A percentile compares a stretch with the other conserved stretches of the same genome.
Evolutionary conservation across 73 alveolate species (phyloP).

Genomic region (Halteria grandinella): DNA sequence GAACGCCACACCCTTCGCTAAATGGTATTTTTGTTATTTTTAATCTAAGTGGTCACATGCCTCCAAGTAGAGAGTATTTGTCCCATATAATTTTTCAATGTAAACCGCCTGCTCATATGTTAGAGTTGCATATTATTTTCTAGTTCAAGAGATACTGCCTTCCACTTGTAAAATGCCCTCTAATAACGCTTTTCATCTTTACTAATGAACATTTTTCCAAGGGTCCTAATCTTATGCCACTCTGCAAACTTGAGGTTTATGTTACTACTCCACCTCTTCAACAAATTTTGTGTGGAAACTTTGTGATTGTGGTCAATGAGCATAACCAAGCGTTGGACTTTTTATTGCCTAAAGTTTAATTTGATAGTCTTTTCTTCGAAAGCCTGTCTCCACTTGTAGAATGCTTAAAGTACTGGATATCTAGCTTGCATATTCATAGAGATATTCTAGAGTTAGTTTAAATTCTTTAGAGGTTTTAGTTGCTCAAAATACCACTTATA

Average conservation of each 20-base stretch:
- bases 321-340: not conserved
- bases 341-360: not conserved
- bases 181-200: not conserved
- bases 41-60: slow-evolving; percentile 3
- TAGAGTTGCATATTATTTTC: slow-evolving; percentile 8
- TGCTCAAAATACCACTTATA: not conserved
- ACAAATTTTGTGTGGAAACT: not conserved
- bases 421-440: not conserved
- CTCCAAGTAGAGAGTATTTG: slow-evolving; percentile 6
- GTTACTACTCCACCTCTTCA: slow-evolving; percentile 14
- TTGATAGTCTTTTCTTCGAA: not conserved
- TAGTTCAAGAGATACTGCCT: not conserved
- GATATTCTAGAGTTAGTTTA: no score
- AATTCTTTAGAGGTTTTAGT: not conserved
- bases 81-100: slow-evolving; percentile 6
- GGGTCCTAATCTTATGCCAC: not conserved
- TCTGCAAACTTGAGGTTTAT: not conserved
- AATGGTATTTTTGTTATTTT: not conserved
- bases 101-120: slow-evolving; percentile 4
- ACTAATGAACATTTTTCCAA: not conserved
- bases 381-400: slow-evolving; percentile 13
- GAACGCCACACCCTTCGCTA: not conserved
- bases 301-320: slow-evolving; percentile 21
- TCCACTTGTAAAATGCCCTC: not conserved
- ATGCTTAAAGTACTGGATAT: slow-evolving; percentile 7